phyloP scores from a whole-genome alignment of 2,329 filamentous ascomycete species.

The Aureobasidium lini region DNA sequence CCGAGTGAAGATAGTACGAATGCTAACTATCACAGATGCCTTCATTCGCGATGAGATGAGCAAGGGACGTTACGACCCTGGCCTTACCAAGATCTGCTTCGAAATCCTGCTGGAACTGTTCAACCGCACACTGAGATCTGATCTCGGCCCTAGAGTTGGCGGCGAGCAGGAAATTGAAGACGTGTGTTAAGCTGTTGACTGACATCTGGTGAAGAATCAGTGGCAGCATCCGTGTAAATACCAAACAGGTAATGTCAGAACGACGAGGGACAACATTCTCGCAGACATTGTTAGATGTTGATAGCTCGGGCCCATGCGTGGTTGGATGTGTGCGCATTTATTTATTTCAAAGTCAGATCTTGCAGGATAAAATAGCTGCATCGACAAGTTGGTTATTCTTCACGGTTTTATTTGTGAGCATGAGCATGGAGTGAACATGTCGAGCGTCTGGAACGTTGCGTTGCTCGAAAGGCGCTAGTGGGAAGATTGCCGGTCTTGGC shows the following conservation, averaged over 20 bases:
- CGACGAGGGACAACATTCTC: no score
- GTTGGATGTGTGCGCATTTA: no score
- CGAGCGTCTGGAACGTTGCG: no score
- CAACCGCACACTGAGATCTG: conserved; percentile 65
- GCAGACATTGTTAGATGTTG: no score
- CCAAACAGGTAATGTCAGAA: not conserved
- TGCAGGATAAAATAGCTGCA: no score
- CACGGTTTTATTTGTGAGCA: no score
- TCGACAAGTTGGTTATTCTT: no score
- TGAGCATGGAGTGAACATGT: no score
- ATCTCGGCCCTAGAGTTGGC: conserved; percentile 63
- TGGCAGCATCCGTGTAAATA: not conserved
- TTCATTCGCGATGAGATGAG: conserved; percentile 90
- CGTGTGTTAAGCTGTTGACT: conserved; percentile 23
- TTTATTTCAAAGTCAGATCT: no score
- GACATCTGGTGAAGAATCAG: not conserved
- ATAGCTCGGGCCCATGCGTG: no score
- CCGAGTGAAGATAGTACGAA: not conserved
- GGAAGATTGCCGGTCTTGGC: not conserved
- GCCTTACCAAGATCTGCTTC: conserved; percentile 79
- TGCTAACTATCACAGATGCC: conserved; percentile 48
- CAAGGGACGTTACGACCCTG: conserved; percentile 90
- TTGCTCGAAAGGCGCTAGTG: no score
- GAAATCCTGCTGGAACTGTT: conserved; percentile 86
- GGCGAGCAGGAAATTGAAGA: conserved; percentile 33